Base-by-base conservation (phyloP, 1,139 yeast species). In the Candida sp. region DNA sequence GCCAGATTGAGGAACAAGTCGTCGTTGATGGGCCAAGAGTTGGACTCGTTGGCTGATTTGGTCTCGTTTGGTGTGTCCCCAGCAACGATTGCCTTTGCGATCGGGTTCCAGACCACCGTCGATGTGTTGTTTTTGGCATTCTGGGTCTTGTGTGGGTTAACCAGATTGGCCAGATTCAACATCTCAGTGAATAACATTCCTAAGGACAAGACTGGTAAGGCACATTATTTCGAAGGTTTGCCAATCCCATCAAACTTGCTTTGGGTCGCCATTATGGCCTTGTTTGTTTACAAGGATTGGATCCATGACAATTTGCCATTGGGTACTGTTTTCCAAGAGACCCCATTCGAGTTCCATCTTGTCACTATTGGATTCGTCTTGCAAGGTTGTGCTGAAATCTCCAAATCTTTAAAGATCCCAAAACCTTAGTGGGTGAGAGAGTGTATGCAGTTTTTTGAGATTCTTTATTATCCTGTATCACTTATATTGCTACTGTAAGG, bases 11-110 rank as follows among this genome's bases (percentile, higher is more conserved):
- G 98, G 72, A 88, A 92, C 69, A 91, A 94, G 73, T 84, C 97
- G 3, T 88, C 96, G 26, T 78, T 94, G 52, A 90, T 96, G 91
- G 99, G 99, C 53, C 98, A 94, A 70, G 99, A 94, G 72, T 83
- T 94, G 61, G 99, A 94, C 67, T 91, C 98, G 1, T 80, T 94
- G 63, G 99, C 99, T 26, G 99, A 94, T 70, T 83, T 94, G 64
- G 84, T 94, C 32, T 88, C 96, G 12, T 93, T 93, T 68, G 96
- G 97, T 54, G 97, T 92, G 25, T 90, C 96, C 4, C 98, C 98
- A 4, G 97, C 98, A 1, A 81, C 93, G 17, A 88, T 91, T 68
- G 99, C 96, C 3, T 94, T 92, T 68, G 85, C 94, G 37, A 83
- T 93, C 65, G 99, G 99, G 2, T 84, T 93, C 67, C 90, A 89